Evolutionary conservation across 2,329 filamentous ascomycete genomes (phyloP).

Genomic region (Lasiodiplodia gonubiensis): DNA sequence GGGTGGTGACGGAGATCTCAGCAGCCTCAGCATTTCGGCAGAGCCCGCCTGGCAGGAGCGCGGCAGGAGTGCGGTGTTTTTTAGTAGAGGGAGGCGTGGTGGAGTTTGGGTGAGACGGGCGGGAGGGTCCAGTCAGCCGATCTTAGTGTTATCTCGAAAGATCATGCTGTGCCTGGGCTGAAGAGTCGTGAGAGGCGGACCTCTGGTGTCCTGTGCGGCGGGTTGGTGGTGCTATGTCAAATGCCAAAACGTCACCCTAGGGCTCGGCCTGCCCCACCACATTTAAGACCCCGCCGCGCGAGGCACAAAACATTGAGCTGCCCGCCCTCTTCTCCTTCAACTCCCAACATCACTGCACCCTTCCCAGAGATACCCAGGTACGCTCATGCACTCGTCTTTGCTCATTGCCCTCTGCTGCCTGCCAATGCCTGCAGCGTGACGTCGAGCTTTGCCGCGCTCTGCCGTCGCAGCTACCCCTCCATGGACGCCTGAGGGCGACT

Average conservation of each 20-base stretch:
- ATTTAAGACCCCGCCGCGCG: conserved; percentile 29
- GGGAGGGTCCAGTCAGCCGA: conserved; percentile 24
- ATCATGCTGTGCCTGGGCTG: conserved; percentile 7
- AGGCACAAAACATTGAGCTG: conserved; percentile 27
- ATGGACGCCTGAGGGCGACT: background rate
- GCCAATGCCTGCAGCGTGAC: background rate
- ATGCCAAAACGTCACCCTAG: conserved; percentile 18
- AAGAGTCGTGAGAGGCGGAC: conserved; percentile 4
- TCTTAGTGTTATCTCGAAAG: conserved; percentile 27
- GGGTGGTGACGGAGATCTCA: conserved; percentile 15
- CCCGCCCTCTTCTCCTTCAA: background rate
- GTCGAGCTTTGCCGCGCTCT: background rate
- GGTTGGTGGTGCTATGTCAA: conserved; percentile 20
- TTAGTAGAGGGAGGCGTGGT: conserved; percentile 3
- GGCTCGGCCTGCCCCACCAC: conserved; percentile 21
- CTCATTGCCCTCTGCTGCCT: background rate
- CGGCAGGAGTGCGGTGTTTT: conserved; percentile 13
- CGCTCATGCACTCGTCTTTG: background rate
- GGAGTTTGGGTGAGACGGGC: conserved; percentile 11
- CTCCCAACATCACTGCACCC: conserved; percentile 20
- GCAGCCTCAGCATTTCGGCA: conserved; percentile 9
- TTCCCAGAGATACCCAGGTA: conserved; percentile 17
- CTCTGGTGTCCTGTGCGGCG: background rate
- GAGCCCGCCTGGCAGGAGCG: conserved; percentile 4
- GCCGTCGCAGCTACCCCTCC: conserved; percentile 22